These are phyloP conservation scores for Citrullus mucosospermus DNA, from an alignment of 306 rosid genomes.

Conservation along the genomic window DNA sequence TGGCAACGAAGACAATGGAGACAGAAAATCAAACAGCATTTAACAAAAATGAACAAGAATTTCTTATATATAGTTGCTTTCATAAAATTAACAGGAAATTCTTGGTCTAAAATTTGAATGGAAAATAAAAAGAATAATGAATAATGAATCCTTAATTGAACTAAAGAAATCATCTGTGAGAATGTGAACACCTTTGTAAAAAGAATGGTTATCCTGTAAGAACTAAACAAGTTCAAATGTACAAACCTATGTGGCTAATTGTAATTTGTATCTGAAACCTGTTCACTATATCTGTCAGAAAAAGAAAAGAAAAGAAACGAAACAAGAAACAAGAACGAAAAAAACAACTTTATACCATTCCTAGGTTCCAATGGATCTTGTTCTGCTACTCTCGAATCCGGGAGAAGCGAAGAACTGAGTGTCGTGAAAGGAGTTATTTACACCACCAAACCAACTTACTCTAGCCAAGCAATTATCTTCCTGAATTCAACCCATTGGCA, in stretches of 20 bases:
- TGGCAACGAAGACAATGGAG: neutral
- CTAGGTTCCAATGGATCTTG: constrained; percentile 1
- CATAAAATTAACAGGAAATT: neutral
- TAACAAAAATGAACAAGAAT: neutral
- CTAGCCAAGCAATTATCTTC: neutral
- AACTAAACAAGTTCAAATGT: constrained; percentile 6
- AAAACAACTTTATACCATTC: neutral
- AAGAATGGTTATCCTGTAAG: constrained; percentile 8
- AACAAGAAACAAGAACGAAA: neutral
- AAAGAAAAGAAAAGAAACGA: neutral
- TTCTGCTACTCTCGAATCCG: neutral
- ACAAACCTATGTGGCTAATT: constrained; percentile 1
- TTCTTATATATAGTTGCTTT: neutral
- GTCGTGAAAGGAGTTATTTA: neutral
- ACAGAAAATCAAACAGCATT: neutral
- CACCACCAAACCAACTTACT: neutral
- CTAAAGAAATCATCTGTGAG: neutral
- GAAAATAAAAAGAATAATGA: neutral
- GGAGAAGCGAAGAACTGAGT: neutral
- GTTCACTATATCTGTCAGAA: constrained; percentile 6
- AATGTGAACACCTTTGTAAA: neutral
- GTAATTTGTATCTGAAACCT: constrained; percentile 4
- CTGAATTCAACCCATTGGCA: constrained; percentile 3
- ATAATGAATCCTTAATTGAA: neutral
- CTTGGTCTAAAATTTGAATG: neutral